Percentiles rank a stretch among this genome's conserved stretches.
Conservation (phyloP, 2,329 filamentous ascomycete species). For the Xylaria arbuscula region DNA sequence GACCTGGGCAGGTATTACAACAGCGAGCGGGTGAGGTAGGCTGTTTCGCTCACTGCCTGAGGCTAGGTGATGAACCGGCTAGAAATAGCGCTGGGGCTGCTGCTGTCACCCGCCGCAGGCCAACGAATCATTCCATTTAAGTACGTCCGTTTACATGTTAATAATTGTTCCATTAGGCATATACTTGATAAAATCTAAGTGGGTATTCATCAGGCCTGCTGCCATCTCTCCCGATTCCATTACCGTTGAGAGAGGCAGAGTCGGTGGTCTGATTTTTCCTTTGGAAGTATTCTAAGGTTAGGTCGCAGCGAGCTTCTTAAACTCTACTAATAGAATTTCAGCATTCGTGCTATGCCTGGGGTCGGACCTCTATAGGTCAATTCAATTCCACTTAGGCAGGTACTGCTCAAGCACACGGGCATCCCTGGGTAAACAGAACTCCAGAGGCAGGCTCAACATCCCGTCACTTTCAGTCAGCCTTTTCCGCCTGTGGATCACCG, state of each 20-base stretch:
- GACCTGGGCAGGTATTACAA: neutral
- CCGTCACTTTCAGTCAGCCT: neutral
- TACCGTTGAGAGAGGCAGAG: neutral
- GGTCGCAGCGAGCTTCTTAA: conserved; percentile 6
- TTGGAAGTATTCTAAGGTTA: neutral
- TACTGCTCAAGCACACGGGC: neutral
- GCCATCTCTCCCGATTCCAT: neutral
- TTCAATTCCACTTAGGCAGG: neutral
- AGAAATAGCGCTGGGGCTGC: neutral
- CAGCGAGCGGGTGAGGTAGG: conserved; percentile 1
- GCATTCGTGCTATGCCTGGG: neutral
- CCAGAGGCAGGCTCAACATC: neutral
- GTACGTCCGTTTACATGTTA: neutral
- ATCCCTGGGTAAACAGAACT: neutral
- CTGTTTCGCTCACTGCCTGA: neutral
- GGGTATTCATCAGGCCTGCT: neutral
- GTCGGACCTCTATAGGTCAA: neutral
- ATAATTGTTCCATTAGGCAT: neutral
- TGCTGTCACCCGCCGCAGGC: conserved; percentile 5
- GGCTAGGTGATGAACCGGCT: conserved; percentile 3
- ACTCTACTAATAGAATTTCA: conserved; percentile 18
- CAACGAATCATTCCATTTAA: neutral
- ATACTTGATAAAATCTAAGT: neutral
- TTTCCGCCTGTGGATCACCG: conserved; percentile 9
- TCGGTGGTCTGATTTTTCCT: neutral